phyloP scores from a whole-genome alignment of 805 yeast species.

The Komagataella populi region DNA sequence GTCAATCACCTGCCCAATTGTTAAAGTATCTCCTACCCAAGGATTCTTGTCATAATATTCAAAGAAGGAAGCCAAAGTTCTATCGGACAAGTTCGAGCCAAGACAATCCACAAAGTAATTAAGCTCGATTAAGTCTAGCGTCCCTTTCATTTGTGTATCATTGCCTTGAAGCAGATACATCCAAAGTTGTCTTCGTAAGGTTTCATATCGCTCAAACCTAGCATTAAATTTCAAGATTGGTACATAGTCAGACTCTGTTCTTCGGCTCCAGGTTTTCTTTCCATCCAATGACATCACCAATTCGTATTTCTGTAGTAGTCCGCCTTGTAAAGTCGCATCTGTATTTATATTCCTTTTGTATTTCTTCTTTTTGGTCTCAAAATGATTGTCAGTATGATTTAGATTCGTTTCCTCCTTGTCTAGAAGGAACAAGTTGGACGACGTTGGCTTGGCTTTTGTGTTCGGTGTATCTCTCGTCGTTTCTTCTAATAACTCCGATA shows the following conservation, averaged over 20 bases:
- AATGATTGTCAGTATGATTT: background rate
- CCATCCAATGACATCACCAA: conserved; percentile 14
- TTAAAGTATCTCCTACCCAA: conserved; percentile 41
- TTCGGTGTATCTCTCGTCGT: background rate
- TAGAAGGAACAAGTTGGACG: background rate
- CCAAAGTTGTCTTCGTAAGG: conserved; percentile 62
- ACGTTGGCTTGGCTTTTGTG: background rate
- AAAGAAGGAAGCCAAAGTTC: conserved; percentile 41
- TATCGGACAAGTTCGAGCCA: conserved; percentile 41
- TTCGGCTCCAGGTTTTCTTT: conserved; percentile 17
- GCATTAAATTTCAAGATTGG: conserved; percentile 50
- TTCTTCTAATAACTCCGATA: conserved; percentile 11
- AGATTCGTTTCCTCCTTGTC: background rate
- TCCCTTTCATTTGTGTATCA: conserved; percentile 25
- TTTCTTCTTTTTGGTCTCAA: background rate
- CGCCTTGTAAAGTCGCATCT: conserved; percentile 23
- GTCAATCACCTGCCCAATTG: conserved; percentile 29
- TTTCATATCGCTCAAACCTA: conserved; percentile 52
- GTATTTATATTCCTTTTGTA: background rate
- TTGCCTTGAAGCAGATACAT: conserved; percentile 41
- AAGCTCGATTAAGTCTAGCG: conserved; percentile 45
- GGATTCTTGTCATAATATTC: conserved; percentile 27
- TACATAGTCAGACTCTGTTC: conserved; percentile 19
- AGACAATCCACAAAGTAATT: conserved; percentile 49
- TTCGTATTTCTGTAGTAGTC: conserved; percentile 20